Conservation (phyloP, 2,329 filamentous ascomycete species). For the Sporothrix protearum region DNA sequence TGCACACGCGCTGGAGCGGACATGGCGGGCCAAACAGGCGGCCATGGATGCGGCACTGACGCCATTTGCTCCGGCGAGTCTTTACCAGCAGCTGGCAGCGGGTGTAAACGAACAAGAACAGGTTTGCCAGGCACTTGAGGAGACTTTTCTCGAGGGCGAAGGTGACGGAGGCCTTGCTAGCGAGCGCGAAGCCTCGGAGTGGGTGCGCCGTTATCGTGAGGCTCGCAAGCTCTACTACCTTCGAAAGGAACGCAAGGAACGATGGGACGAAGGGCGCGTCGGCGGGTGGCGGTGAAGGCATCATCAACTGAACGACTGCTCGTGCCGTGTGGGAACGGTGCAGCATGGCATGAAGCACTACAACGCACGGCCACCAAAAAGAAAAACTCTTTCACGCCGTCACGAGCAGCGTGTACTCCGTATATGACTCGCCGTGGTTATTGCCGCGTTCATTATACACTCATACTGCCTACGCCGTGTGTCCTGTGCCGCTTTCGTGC, state of each 20-base stretch:
- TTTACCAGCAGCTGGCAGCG: constrained; percentile 77
- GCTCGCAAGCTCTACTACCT: constrained; percentile 75
- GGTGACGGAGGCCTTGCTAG: constrained; percentile 59
- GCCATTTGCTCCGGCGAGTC: constrained; percentile 78
- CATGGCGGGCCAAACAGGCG: constrained; percentile 82
- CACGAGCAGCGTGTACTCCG: not conserved
- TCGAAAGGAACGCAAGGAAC: constrained; percentile 78
- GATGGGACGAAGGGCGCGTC: constrained; percentile 94
- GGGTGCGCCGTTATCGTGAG: constrained; percentile 76
- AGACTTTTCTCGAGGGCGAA: constrained; percentile 74
- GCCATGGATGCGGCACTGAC: constrained; percentile 83
- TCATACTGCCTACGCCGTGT: not conserved
- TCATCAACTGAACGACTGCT: not conserved
- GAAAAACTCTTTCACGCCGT: not conserved
- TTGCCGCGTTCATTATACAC: not conserved
- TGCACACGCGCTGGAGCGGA: constrained; percentile 82
- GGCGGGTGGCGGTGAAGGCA: constrained; percentile 74
- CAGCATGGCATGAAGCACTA: not conserved
- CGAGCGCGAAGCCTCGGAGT: constrained; percentile 81
- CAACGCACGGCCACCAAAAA: too few species aligned
- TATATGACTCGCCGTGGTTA: not conserved
- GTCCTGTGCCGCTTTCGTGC: not conserved
- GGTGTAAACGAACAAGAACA: constrained; percentile 78
- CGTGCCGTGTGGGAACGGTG: not conserved
- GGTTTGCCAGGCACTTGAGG: constrained; percentile 78